Conservation (phyloP, 768 basidiomycete genomes). For the Mycena olivaceomarginata region DNA sequence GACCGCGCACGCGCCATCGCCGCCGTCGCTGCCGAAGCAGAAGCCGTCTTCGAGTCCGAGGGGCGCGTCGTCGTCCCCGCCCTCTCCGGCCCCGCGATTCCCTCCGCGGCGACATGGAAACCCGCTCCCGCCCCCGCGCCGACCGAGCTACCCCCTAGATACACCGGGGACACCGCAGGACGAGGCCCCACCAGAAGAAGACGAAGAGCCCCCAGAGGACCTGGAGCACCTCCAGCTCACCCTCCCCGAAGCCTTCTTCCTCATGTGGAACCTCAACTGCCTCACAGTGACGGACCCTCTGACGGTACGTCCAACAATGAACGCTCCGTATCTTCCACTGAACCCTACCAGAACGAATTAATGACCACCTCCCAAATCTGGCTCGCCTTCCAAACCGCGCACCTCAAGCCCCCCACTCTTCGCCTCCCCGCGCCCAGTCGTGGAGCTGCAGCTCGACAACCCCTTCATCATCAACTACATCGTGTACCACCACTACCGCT, state of each 20-base stretch:
- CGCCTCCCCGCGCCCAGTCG: constrained; percentile 50
- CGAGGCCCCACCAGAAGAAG: constrained; percentile 60
- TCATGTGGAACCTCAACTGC: constrained; percentile 90
- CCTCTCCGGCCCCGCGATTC: constrained; percentile 78
- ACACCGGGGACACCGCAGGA: constrained; percentile 54
- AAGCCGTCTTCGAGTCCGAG: constrained; percentile 81
- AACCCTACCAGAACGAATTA: constrained; percentile 65
- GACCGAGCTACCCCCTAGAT: constrained; percentile 43
- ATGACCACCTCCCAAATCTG: constrained; percentile 78
- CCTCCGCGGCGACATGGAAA: constrained; percentile 89
- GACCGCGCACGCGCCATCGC: constrained; percentile 94
- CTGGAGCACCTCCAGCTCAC: constrained; percentile 95
- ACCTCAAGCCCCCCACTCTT: constrained; percentile 66
- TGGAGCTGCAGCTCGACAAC: constrained; percentile 83
- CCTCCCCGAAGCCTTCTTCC: constrained; percentile 92
- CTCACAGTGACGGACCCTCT: constrained; percentile 80
- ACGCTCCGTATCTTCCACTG: constrained; percentile 6
- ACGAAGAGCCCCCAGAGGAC: constrained; percentile 77
- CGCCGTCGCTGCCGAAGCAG: constrained; percentile 86
- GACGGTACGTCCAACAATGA: constrained; percentile 68
- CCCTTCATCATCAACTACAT: constrained; percentile 94
- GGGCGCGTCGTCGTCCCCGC: constrained; percentile 79
- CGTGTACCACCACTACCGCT: constrained; percentile 95
- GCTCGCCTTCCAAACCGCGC: constrained; percentile 75
- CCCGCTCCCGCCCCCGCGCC: constrained; percentile 64